Conservation (phyloP, 2,329 filamentous ascomycete genomes). For the Aureobasidium lini region DNA sequence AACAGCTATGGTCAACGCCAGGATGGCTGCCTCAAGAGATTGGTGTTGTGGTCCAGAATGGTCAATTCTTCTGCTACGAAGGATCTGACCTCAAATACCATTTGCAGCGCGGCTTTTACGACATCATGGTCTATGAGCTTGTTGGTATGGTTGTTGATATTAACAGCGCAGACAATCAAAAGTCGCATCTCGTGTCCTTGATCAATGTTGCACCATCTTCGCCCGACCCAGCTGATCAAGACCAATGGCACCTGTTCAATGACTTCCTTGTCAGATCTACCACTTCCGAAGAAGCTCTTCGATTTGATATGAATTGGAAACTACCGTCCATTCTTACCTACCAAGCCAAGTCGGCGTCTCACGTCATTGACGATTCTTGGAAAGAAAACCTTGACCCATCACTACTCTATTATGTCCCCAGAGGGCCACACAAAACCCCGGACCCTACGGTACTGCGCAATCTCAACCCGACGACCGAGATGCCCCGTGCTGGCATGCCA, state of each 20-base stretch:
- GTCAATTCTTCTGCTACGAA: slow-evolving; percentile 93
- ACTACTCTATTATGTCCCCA: slow-evolving; percentile 56
- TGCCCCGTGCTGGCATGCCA: slow-evolving; percentile 57
- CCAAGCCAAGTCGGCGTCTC: slow-evolving; percentile 73
- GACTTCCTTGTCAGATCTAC: slow-evolving; percentile 87
- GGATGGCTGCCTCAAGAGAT: slow-evolving; percentile 93
- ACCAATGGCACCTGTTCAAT: slow-evolving; percentile 93
- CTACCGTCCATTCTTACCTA: slow-evolving; percentile 80
- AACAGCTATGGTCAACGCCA: slow-evolving; percentile 77
- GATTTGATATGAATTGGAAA: slow-evolving; percentile 90
- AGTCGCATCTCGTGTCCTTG: slow-evolving; percentile 83
- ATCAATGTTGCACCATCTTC: slow-evolving; percentile 72
- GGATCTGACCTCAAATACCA: slow-evolving; percentile 80
- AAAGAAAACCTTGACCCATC: slow-evolving; percentile 76
- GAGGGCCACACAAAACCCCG: slow-evolving; percentile 30
- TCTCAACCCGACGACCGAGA: slow-evolving; percentile 53
- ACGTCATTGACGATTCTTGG: slow-evolving; percentile 80
- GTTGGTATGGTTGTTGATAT: slow-evolving; percentile 87
- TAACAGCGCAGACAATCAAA: slow-evolving; percentile 74
- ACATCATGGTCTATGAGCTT: slow-evolving; percentile 82
- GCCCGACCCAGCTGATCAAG: slow-evolving; percentile 49
- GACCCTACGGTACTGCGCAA: slow-evolving; percentile 52
- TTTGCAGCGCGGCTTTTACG: slow-evolving; percentile 68
- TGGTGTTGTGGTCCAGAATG: slow-evolving; percentile 80
- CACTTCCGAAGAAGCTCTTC: slow-evolving; percentile 72